These are phyloP conservation scores for Globisporangium solare DNA, from an alignment of 352 stramenopile genomes.

Conservation along the genomic window DNA sequence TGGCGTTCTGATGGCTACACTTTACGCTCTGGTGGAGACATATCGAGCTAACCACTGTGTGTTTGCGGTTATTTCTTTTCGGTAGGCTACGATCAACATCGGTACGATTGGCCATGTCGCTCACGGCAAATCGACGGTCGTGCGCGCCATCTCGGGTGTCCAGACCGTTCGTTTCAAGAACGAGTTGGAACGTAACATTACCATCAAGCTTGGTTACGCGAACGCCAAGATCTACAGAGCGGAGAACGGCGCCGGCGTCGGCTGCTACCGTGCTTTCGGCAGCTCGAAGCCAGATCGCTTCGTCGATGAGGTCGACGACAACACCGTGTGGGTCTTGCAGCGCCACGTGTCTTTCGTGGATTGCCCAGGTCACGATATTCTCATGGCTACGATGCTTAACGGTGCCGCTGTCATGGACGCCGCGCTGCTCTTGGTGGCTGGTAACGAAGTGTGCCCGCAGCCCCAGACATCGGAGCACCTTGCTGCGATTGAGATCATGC, in stretches of 20 bases:
- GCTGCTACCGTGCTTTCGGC: conserved; percentile 86
- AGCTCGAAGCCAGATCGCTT: conserved; percentile 88
- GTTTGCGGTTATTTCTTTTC: background rate
- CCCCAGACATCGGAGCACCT: conserved; percentile 99
- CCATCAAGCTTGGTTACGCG: conserved; percentile 99
- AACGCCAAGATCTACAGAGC: conserved; percentile 99
- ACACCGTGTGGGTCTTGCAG: conserved; percentile 89
- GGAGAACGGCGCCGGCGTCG: conserved; percentile 75
- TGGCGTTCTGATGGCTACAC: background rate
- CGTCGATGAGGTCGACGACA: conserved; percentile 82
- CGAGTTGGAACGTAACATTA: conserved; percentile 99
- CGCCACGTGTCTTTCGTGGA: conserved; percentile 99
- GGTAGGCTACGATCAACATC: conserved; percentile 99
- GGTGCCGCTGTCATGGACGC: conserved; percentile 99
- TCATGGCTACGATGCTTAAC: conserved; percentile 99
- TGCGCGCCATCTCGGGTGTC: conserved; percentile 99
- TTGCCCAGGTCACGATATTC: conserved; percentile 99
- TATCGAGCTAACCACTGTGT: background rate
- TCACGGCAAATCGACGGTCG: conserved; percentile 99
- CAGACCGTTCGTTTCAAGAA: conserved; percentile 98
- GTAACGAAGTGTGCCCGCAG: conserved; percentile 98
- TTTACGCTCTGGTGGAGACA: background rate
- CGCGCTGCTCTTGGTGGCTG: conserved; percentile 96
- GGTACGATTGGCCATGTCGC: conserved; percentile 99
- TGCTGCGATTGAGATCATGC: conserved; percentile 99